Evolutionary conservation across 495 filamentous ascomycete species (phyloP).

Genomic region (Penicillium mononematosum): DNA sequence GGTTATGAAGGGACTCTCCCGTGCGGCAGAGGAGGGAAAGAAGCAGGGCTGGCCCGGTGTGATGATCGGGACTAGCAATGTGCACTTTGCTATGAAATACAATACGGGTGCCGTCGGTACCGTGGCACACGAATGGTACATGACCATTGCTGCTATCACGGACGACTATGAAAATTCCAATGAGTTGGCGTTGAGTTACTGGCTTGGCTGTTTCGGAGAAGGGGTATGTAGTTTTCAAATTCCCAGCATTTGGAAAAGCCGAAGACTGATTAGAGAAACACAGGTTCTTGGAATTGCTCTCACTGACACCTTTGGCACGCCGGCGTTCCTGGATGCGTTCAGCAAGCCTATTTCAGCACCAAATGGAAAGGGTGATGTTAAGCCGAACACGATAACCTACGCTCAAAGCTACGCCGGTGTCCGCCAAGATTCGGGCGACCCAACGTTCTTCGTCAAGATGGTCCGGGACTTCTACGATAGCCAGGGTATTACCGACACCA

Average conservation of each 20-base stretch:
- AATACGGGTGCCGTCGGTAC: conserved; percentile 81
- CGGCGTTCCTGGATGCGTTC: conserved; percentile 84
- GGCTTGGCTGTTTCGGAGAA: conserved; percentile 88
- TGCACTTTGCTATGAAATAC: conserved; percentile 94
- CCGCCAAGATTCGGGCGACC: conserved; percentile 94
- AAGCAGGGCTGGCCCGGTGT: conserved; percentile 63
- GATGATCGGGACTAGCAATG: conserved; percentile 89
- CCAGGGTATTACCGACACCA: conserved; percentile 73
- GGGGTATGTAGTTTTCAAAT: conserved; percentile 50
- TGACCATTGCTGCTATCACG: conserved; percentile 92
- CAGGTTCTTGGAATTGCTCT: conserved; percentile 83
- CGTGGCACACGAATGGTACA: conserved; percentile 98
- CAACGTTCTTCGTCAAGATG: conserved; percentile 72
- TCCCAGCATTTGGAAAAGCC: not conserved
- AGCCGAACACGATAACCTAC: conserved; percentile 54
- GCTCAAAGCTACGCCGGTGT: conserved; percentile 85
- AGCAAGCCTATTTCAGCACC: conserved; percentile 51
- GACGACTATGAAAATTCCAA: conserved; percentile 81
- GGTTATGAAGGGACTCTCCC: conserved; percentile 77
- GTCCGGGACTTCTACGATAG: conserved; percentile 85
- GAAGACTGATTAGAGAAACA: conserved; percentile 7
- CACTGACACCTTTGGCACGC: conserved; percentile 97
- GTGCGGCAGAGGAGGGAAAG: conserved; percentile 66
- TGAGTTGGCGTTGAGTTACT: conserved; percentile 76
- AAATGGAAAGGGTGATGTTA: conserved; percentile 9